A percentile compares a stretch with the other conserved stretches of the same genome.
phyloP scores from a whole-genome alignment of 2,329 filamentous ascomycete species.

The Talaromyces marneffei region DNA sequence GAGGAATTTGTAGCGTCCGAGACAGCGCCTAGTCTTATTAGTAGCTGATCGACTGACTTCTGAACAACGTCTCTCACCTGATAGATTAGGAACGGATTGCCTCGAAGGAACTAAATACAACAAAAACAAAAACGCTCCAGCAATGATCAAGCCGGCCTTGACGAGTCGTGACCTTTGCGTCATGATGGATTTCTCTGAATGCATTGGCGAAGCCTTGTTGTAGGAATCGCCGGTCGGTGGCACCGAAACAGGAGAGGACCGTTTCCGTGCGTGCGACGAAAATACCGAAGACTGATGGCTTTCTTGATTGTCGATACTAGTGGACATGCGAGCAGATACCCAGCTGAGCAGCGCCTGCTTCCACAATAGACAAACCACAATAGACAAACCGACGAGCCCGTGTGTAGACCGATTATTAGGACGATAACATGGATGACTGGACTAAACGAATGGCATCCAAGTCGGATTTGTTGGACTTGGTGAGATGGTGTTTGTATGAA shows the following conservation, averaged over 20 bases:
- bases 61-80: slow-evolving; percentile 19
- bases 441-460: slow-evolving; percentile 4
- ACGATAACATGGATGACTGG: background rate
- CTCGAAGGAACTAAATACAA: slow-evolving; percentile 47
- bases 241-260: slow-evolving; percentile 49
- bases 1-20: slow-evolving; percentile 11
- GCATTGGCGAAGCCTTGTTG: slow-evolving; percentile 41
- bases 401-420: background rate
- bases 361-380: background rate
- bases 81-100: slow-evolving; percentile 21
- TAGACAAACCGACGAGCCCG: background rate
- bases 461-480: slow-evolving; percentile 4
- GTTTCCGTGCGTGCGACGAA: slow-evolving; percentile 42
- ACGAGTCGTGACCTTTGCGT: slow-evolving; percentile 56
- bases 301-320: slow-evolving; percentile 47
- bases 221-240: slow-evolving; percentile 39
- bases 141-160: slow-evolving; percentile 57
- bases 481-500: background rate
- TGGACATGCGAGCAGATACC: slow-evolving; percentile 48
- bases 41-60: background rate
- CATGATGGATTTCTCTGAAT: slow-evolving; percentile 44
- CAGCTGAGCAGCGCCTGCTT: slow-evolving; percentile 1
- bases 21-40: background rate
- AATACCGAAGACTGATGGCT: slow-evolving; percentile 49
- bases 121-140: slow-evolving; percentile 53